Conservation (phyloP, 2,329 filamentous ascomycete genomes). For the Phaeosphaeriaceae sp. region DNA sequence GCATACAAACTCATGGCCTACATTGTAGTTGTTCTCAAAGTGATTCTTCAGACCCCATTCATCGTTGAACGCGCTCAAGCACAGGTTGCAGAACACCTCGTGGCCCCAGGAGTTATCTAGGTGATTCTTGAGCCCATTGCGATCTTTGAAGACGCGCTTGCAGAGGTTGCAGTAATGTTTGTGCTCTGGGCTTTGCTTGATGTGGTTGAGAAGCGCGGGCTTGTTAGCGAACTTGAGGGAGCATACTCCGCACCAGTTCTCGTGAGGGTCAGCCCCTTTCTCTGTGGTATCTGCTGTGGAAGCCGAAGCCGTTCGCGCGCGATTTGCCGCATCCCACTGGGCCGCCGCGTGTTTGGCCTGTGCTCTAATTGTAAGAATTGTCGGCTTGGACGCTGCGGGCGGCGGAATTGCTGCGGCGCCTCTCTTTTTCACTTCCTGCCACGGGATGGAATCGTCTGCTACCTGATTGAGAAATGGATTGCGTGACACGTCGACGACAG, state of each 20-base stretch:
- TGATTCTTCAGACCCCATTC: constrained; percentile 42
- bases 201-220: constrained; percentile 28
- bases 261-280: constrained; percentile 22
- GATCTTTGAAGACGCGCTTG: constrained; percentile 42
- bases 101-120: constrained; percentile 39
- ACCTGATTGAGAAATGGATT: constrained; percentile 34
- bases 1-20: constrained; percentile 37
- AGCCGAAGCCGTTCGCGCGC: constrained; percentile 10
- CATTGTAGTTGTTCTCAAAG: constrained; percentile 41
- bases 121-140: constrained; percentile 45
- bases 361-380: constrained; percentile 18
- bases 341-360: background rate
- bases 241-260: constrained; percentile 46
- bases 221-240: constrained; percentile 30
- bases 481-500: constrained; percentile 8
- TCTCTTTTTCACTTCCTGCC: constrained; percentile 37
- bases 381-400: background rate
- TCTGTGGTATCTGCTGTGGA: constrained; percentile 15
- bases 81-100: constrained; percentile 40
- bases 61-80: constrained; percentile 43
- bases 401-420: constrained; percentile 8
- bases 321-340: background rate
- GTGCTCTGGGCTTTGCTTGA: constrained; percentile 34
- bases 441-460: constrained; percentile 28
- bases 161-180: constrained; percentile 46